Base-by-base conservation (phyloP, 2,329 filamentous ascomycete genomes). In the Verticillium isaacii region DNA sequence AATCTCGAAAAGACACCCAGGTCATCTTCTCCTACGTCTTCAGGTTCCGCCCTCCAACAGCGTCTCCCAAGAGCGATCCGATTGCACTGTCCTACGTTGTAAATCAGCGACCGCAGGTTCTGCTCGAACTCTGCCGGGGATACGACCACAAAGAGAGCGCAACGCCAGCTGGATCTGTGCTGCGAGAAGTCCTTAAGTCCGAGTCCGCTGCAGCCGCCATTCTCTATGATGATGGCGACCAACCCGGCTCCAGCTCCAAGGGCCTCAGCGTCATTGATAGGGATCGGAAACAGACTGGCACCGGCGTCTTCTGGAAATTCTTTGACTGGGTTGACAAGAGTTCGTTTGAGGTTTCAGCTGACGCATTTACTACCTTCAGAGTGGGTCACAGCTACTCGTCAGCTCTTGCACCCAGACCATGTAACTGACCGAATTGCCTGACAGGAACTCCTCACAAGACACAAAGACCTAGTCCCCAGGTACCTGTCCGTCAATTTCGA, bases 281-380 rank as follows among this genome's bases (percentile, higher is more conserved):
- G 56, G 89, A 92, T 63, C 78, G 87, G 50, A 87, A 85, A 37
- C 90, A 95, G 69, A 89, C 85, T 56, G 93, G 93, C 14, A 84
- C 87, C 55, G 94, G 94, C 3, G 87, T 97, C 2, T 97, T 99
- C 74, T 99, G 95, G 95, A 89, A 86, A 56, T 98, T 98, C 77
- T 98, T 99, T 72, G 87, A 90, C 64, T 99, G 94, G 92, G 96
- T 99, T 70, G 93, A 98, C 78, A 92, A 92, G 77, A 92, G 93
- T 68, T 93, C 91, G 34, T 99, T 99, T 71, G 95, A 99, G 79
- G 92, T 98, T 67, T 93, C 93, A 69, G 94, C 95, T 36, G 95
- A 99, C 80, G 94, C 95, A 1, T 99, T 99, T 75, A 97, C 93
- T 62, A 98, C 94, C 5, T 99, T 99, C 77, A 86, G 94, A 74